Conservation (phyloP, 768 basidiomycete genomes). For the Hypsizygus marmoreus region DNA sequence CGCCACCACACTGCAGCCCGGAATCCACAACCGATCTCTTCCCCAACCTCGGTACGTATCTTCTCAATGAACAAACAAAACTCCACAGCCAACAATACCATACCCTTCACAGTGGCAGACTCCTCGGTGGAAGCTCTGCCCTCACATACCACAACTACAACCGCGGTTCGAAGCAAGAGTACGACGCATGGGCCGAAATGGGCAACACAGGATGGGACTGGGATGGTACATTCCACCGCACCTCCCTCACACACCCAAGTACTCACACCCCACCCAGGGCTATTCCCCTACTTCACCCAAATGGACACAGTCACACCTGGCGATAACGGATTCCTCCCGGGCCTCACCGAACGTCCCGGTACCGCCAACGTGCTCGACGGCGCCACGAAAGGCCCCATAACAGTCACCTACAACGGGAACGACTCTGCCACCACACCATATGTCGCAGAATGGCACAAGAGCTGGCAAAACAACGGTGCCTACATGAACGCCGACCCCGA, state of each 20-base stretch:
- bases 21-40: slow-evolving; percentile 11
- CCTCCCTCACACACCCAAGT: too few relatives aligned
- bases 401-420: slow-evolving; percentile 14
- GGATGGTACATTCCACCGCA: slow-evolving; percentile 1
- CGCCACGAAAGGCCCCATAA: slow-evolving; percentile 12
- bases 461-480: slow-evolving; percentile 11
- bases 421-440: slow-evolving; percentile 12
- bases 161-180: slow-evolving; percentile 16
- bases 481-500: slow-evolving; percentile 16
- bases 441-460: slow-evolving; percentile 15
- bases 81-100: too few relatives aligned
- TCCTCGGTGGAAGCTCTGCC: slow-evolving; percentile 18
- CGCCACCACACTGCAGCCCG: slow-evolving; percentile 11
- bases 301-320: slow-evolving; percentile 14
- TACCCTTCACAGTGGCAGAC: slow-evolving; percentile 15
- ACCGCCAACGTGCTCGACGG: slow-evolving; percentile 13
- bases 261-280: background rate
- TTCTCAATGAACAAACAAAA: too few relatives aligned
- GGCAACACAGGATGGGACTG: slow-evolving; percentile 27
- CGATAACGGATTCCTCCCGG: slow-evolving; percentile 9
- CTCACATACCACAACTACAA: slow-evolving; percentile 13
- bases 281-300: slow-evolving; percentile 21
- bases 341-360: slow-evolving; percentile 5
- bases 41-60: slow-evolving; percentile 19
- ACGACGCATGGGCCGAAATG: slow-evolving; percentile 20